Evolutionary conservation across 1,139 yeast species (phyloP), one percentile per base, ranked within the genome.

Genomic region (Geotrichum aggregatum): DNA sequence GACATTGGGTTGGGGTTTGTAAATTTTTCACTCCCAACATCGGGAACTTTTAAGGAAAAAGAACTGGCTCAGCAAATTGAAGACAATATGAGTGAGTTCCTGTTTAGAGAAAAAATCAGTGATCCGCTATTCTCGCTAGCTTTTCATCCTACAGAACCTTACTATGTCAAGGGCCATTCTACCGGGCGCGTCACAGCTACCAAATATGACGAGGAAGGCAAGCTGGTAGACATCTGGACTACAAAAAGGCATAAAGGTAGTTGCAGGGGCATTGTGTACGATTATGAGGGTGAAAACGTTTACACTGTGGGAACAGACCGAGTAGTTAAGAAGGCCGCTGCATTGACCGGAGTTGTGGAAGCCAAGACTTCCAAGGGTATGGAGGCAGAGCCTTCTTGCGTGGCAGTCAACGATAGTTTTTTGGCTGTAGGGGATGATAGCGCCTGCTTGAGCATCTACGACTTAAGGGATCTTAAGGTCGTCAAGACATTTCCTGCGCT

Each of bases 201-300:
- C 33, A 66, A 66, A 35, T 78, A 76, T 58, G 67, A 62, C 4
- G 67, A 64, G n/a, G 70, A 63, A 3, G 67, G 61, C 33, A 52
- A 69, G 16, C 64, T 66, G 2, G 65, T 79, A 2, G 67, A 66
- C 2, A 64, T 74, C 38, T 92, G 98, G 98, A 79, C 84, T 54
- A 89, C 98, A 0, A 87, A 81, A 63, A 77, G 98, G 63, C 98
- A 92, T 66, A 88, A 88, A 67, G 92, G 91, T 1, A 85, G 96
- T 56, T 87, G 95, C 58, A 72, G 98, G 43, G 81, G 85, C 6
- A 71, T 88, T 5, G 71, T 79, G 14, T 84, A 87, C 66, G 91
- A 85, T 57, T 77, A 80, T 13, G 71, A 77, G 0, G 89, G 89
- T 2, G 78, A 79, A 16, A 73, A 76, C 33, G 59, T 69, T 18